Evolutionary conservation across 75 land plant species (phyloP).

Genomic region (Gnetum montanum): DNA sequence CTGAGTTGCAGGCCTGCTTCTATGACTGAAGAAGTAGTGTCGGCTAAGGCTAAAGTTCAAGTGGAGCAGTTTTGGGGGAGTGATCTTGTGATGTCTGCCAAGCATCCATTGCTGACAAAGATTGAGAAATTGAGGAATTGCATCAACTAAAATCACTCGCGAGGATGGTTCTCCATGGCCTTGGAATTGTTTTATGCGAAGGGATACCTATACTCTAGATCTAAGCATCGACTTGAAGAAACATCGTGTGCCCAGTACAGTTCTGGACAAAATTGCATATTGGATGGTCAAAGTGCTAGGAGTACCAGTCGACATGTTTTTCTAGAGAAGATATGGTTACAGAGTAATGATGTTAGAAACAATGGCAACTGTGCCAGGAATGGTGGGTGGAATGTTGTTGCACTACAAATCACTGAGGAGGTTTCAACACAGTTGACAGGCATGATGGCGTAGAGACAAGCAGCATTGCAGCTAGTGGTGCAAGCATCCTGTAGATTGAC

Average conservation of each 20-base stretch:
- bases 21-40: too few species aligned
- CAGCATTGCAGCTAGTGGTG: too few species aligned
- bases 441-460: too few species aligned
- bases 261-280: constrained; percentile 65
- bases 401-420: constrained; percentile 64
- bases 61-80: too few species aligned
- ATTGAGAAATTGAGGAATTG: constrained; percentile 54
- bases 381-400: constrained; percentile 87
- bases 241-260: constrained; percentile 50
- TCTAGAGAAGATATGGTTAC: constrained; percentile 80
- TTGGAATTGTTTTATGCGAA: constrained; percentile 70
- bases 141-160: constrained; percentile 23
- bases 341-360: constrained; percentile 93
- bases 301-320: constrained; percentile 73
- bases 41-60: too few species aligned
- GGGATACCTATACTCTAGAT: constrained; percentile 75
- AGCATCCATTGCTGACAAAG: too few species aligned
- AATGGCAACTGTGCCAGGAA: constrained; percentile 90
- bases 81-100: too few species aligned
- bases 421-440: constrained; percentile 85
- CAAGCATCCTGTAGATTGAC: too few species aligned
- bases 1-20: too few species aligned
- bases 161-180: constrained; percentile 48
- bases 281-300: constrained; percentile 74
- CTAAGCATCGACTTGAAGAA: constrained; percentile 71